phyloP scores from a whole-genome alignment of 495 filamentous ascomycete species.

The Hypoxylon intermedium region DNA sequence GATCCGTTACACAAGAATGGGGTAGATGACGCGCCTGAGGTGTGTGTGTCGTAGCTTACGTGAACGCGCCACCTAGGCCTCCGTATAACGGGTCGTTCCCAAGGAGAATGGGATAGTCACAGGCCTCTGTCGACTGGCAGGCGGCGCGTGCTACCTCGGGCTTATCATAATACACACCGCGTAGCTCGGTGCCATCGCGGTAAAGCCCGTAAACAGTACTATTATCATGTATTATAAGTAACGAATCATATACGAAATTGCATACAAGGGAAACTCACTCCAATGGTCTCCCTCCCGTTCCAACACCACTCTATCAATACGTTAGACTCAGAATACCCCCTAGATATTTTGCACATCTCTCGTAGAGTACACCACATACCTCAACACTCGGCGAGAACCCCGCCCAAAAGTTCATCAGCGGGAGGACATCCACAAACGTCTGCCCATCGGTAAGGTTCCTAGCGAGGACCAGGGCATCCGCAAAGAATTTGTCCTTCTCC shows the following conservation, averaged over 20 bases:
- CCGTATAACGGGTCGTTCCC: slow-evolving; percentile 38
- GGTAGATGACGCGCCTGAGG: too few species aligned
- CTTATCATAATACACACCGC: slow-evolving; percentile 39
- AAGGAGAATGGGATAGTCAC: slow-evolving; percentile 40
- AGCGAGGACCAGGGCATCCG: slow-evolving; percentile 35
- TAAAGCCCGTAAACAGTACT: slow-evolving; percentile 41
- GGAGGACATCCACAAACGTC: slow-evolving; percentile 36
- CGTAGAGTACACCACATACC: slow-evolving; percentile 10
- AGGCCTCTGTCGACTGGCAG: slow-evolving; percentile 37
- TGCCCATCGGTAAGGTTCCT: slow-evolving; percentile 37
- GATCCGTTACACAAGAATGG: too few species aligned
- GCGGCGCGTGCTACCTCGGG: slow-evolving; percentile 36
- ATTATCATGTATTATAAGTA: neutral
- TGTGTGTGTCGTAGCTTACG: too few species aligned
- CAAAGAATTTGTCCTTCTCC: slow-evolving; percentile 41
- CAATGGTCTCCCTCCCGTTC: slow-evolving; percentile 28
- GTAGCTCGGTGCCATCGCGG: slow-evolving; percentile 37
- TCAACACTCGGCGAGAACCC: slow-evolving; percentile 36
- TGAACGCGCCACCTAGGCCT: slow-evolving; percentile 36
- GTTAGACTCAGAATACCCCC: slow-evolving; percentile 8
- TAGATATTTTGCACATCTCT: too few species aligned
- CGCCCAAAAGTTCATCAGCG: slow-evolving; percentile 38
- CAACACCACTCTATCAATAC: slow-evolving; percentile 34
- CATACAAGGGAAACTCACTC: slow-evolving; percentile 19
- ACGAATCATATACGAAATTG: neutral